Base-by-base conservation (phyloP, 495 filamentous ascomycete species). In the Margaritispora aquatica region DNA sequence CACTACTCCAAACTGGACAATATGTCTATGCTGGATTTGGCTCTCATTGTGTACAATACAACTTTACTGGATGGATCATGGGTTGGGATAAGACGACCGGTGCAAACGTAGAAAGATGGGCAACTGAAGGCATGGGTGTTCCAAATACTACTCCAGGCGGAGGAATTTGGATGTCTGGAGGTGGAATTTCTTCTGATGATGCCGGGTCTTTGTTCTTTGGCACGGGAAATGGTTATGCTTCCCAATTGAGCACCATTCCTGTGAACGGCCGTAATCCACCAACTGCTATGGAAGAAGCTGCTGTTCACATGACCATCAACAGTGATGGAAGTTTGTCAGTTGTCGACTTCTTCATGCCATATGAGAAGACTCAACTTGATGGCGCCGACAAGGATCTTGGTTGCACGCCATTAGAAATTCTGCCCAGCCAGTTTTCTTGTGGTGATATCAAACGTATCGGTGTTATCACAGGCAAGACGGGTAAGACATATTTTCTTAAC, bases 401-500 rank as follows among this genome's bases (percentile, higher is more conserved):
- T 31, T 73, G 71, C 46, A 70, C 68, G 5, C 74, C 74, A 3
- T 51, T 73, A 51, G 62, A 65, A 26, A 46, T 77, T 22, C 66
- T 78, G 57, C 66, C 67, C 3, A 61, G 36, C 19, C 62, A 67
- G 15, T 79, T 80, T 63, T 69, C 67, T 26, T 69, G 76, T 31
- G 66, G 64, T 31, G 68, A 67, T 31, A 67, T 74, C 26, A 63
- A 64, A 27, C 68, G 72, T 2, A 73, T 78, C 17, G 73, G 68
- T 1, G 69, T 76, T n/a, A 66, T 71, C 2, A 69, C 70, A 20
- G 76, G 76, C 1, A 78, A 79, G 64, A 75, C 72, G 26, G 75
- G 71, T 7, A 78, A 79, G 65, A 73, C 69, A 10, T 80, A 80
- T 54, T 65, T 75, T 51, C 59, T 76, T 38, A 74, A 80, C 59